Evolutionary conservation across 75 land plant genomes (phyloP).

Genomic region (Pseudotsuga menziesii): DNA sequence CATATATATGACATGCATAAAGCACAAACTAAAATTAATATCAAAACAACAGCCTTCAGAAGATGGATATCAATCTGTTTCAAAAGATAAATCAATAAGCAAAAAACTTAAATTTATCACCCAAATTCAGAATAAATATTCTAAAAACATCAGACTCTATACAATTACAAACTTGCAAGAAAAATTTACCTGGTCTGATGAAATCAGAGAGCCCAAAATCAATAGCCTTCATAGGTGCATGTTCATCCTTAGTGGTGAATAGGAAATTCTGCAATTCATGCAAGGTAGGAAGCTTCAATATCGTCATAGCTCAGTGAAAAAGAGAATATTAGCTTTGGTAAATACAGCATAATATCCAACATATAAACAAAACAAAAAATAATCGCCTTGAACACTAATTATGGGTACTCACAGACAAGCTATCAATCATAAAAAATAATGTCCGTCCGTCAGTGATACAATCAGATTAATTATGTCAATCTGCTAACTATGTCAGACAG

Average conservation of each 20-base stretch:
- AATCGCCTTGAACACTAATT: background rate
- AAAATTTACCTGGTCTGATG: conserved; percentile 31
- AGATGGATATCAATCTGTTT: background rate
- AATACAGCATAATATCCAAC: background rate
- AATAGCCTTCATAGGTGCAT: conserved; percentile 46
- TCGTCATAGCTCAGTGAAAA: background rate
- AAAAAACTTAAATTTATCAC: background rate
- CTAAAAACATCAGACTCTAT: background rate
- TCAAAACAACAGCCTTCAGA: background rate
- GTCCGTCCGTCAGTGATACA: no score
- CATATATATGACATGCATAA: conserved; percentile 6
- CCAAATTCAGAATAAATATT: background rate
- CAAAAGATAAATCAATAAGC: background rate
- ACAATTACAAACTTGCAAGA: background rate
- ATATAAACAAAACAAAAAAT: background rate
- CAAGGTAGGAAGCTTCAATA: background rate
- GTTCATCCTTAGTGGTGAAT: conserved; percentile 39
- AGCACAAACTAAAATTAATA: conserved; percentile 1
- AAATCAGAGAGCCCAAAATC: conserved; percentile 51
- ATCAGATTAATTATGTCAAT: no score
- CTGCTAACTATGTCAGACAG: no score
- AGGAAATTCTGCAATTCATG: conserved; percentile 29
- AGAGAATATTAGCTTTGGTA: background rate
- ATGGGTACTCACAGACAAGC: background rate
- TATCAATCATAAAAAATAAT: background rate